phyloP scores from a whole-genome alignment of 2,329 filamentous ascomycete genomes.

The Exophiala sideris region DNA sequence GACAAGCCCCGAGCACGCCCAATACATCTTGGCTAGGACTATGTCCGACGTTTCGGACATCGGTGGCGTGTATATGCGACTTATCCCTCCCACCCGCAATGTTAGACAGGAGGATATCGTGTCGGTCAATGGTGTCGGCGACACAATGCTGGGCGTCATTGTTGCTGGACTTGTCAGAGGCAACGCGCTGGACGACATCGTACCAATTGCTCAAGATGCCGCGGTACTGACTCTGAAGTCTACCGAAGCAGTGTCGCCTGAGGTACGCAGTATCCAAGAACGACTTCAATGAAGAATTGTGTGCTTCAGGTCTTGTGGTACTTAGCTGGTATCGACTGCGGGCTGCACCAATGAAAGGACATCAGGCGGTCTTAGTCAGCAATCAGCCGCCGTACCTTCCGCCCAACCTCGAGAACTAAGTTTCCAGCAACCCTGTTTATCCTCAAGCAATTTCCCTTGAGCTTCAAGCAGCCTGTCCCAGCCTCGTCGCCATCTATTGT shows the following conservation, averaged over 20 bases:
- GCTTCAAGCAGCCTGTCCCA: background rate
- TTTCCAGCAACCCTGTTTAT: background rate
- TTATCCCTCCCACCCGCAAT: constrained; percentile 65
- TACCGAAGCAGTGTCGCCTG: constrained; percentile 60
- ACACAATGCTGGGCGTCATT: constrained; percentile 84
- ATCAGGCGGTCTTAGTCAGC: background rate
- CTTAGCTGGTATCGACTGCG: background rate
- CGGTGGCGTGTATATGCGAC: constrained; percentile 79
- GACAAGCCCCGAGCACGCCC: constrained; percentile 57
- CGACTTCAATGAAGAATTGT: constrained; percentile 5
- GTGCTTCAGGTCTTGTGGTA: background rate
- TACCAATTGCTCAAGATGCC: constrained; percentile 78
- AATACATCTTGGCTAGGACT: constrained; percentile 68
- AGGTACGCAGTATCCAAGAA: constrained; percentile 15
- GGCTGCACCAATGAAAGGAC: background rate
- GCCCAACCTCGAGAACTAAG: background rate
- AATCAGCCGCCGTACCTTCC: background rate
- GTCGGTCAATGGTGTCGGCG: constrained; percentile 91
- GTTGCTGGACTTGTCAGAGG: constrained; percentile 71
- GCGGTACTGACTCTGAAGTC: constrained; percentile 76
- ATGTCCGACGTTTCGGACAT: constrained; percentile 56
- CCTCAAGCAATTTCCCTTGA: background rate
- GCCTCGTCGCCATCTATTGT: background rate
- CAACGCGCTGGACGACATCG: constrained; percentile 54
- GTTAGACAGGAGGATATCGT: constrained; percentile 64